These are phyloP conservation scores for Fusarium papillatum DNA, from an alignment of 2,329 filamentous ascomycete species.

Conservation along the genomic window DNA sequence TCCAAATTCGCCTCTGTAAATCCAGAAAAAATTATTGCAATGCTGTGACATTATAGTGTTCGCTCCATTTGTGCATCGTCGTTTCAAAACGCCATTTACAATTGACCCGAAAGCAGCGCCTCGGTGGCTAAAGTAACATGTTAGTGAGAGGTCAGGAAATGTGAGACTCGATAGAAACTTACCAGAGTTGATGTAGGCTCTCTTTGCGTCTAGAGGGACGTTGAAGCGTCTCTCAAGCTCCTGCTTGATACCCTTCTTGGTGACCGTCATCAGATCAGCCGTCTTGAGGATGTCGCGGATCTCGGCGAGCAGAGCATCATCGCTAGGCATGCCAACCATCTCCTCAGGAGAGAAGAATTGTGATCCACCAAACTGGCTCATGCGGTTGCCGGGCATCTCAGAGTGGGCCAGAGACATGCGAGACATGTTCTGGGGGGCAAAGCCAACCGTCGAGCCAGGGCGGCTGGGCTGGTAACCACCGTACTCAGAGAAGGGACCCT, in stretches of 20 bases:
- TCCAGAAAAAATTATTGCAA: conserved; percentile 28
- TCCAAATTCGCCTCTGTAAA: conserved; percentile 38
- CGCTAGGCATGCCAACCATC: conserved; percentile 82
- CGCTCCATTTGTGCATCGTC: conserved; percentile 19
- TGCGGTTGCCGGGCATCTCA: conserved; percentile 71
- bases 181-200: conserved; percentile 95
- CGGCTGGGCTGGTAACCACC: conserved; percentile 72
- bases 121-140: conserved; percentile 72
- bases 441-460: conserved; percentile 67
- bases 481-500: conserved; percentile 77
- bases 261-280: conserved; percentile 96
- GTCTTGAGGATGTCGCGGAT: conserved; percentile 94
- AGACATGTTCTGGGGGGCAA: conserved; percentile 62
- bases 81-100: conserved; percentile 60
- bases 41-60: conserved; percentile 36
- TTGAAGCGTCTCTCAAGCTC: conserved; percentile 94
- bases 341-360: conserved; percentile 75
- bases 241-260: conserved; percentile 97
- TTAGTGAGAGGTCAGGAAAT: conserved; percentile 28
- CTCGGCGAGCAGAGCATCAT: conserved; percentile 92
- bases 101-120: conserved; percentile 81
- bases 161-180: conserved; percentile 48
- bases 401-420: conserved; percentile 87
- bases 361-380: conserved; percentile 72
- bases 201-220: conserved; percentile 86